Evolutionary conservation across 225 moss, liverwort and hornwort genomes (phyloP).

Genomic region (Sphagnum tenellum): DNA sequence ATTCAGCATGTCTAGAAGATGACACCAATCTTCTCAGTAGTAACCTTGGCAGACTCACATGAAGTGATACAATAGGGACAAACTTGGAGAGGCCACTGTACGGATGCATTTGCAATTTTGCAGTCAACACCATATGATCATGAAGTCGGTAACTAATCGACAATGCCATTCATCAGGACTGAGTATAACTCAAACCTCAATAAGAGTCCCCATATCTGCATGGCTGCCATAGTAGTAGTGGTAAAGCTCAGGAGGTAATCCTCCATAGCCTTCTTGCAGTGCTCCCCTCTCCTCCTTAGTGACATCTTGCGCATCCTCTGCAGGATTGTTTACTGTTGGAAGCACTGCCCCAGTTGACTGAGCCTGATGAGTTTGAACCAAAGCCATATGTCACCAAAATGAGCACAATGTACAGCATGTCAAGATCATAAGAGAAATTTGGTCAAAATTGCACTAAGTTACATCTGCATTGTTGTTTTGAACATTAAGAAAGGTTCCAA

Average conservation of each 20-base stretch:
- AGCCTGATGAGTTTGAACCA: slow-evolving; percentile 13
- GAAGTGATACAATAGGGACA: neutral
- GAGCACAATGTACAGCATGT: neutral
- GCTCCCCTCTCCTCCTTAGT: slow-evolving; percentile 25
- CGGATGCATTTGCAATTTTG: neutral
- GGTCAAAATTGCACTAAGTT: too few species aligned
- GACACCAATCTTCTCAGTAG: neutral
- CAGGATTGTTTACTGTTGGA: neutral
- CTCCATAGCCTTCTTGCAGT: slow-evolving; percentile 38
- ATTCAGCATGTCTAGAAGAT: too few species aligned
- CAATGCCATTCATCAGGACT: too few species aligned
- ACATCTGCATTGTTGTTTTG: too few species aligned
- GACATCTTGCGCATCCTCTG: neutral
- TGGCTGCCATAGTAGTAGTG: slow-evolving; percentile 84
- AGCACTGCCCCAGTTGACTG: slow-evolving; percentile 7
- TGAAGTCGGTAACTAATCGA: too few species aligned
- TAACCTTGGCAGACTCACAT: neutral
- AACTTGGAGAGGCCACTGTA: neutral
- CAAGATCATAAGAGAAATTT: too few species aligned
- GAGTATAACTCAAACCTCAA: slow-evolving; percentile 43
- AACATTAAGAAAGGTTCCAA: too few species aligned
- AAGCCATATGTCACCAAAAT: neutral
- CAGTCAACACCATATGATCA: too few species aligned
- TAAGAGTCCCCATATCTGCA: slow-evolving; percentile 70
- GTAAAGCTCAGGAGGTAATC: slow-evolving; percentile 72